phyloP scores from a whole-genome alignment of 805 yeast species.

The Lipomyces sp. region DNA sequence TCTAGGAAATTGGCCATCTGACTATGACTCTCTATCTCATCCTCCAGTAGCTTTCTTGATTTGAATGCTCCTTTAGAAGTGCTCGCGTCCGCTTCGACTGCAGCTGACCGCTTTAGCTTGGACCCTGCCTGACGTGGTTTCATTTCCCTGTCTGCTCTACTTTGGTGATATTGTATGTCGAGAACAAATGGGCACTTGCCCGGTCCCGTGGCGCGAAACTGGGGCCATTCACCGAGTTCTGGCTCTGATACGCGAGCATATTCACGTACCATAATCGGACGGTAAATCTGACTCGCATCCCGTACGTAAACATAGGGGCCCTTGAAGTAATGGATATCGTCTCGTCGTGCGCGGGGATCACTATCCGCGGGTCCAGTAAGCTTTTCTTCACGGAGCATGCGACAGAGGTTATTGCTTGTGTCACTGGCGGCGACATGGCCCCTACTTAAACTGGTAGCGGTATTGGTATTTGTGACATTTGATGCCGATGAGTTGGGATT shows the following conservation, averaged over 20 bases:
- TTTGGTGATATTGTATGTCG: conserved; percentile 22
- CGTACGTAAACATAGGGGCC: conserved; percentile 76
- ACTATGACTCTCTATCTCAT: conserved; percentile 12
- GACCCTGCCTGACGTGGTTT: conserved; percentile 13
- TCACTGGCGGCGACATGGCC: conserved; percentile 17
- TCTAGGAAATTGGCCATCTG: conserved; percentile 1
- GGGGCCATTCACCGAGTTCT: conserved; percentile 60
- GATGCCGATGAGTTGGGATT: conserved; percentile 13
- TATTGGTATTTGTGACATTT: neutral
- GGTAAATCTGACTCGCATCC: conserved; percentile 74
- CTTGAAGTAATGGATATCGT: conserved; percentile 81
- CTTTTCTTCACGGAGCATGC: conserved; percentile 81
- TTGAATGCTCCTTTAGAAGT: conserved; percentile 26
- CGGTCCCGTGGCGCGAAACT: conserved; percentile 61
- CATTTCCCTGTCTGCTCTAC: conserved; percentile 8
- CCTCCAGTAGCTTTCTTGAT: conserved; percentile 15
- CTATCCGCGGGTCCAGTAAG: conserved; percentile 85
- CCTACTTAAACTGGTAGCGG: neutral
- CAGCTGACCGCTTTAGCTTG: conserved; percentile 16
- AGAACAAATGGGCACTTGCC: conserved; percentile 84
- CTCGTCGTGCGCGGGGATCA: conserved; percentile 82
- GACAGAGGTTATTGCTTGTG: conserved; percentile 46
- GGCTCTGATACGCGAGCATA: conserved; percentile 59
- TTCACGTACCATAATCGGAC: conserved; percentile 83
- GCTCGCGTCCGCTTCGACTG: conserved; percentile 5